These are phyloP conservation scores for Talaromyces borbonicus DNA, from an alignment of 495 filamentous ascomycete species.

Conservation along the genomic window DNA sequence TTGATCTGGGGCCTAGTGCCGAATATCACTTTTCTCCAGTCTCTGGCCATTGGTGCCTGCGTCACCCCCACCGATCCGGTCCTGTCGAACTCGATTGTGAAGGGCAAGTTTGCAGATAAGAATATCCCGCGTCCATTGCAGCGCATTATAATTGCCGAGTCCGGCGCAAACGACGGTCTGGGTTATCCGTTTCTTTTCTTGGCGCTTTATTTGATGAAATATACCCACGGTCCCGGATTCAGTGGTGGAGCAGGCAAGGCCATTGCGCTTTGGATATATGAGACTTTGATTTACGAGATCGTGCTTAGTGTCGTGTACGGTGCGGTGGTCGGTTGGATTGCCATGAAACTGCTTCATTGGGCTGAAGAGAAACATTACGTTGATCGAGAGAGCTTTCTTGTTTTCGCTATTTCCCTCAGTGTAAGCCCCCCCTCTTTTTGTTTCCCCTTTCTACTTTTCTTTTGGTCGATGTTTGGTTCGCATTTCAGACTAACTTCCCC, in stretches of 20 bases:
- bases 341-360: conserved; percentile 73
- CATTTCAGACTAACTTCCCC: conserved; percentile 5
- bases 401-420: conserved; percentile 77
- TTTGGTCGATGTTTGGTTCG: conserved; percentile 2
- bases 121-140: conserved; percentile 76
- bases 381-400: conserved; percentile 82
- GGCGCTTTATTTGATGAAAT: conserved; percentile 74
- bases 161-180: conserved; percentile 87
- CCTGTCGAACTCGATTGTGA: conserved; percentile 81
- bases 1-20: conserved; percentile 75
- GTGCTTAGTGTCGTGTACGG: conserved; percentile 73
- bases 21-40: conserved; percentile 60
- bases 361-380: conserved; percentile 76
- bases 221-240: conserved; percentile 47
- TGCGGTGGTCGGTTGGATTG: conserved; percentile 64
- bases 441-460: conserved; percentile 28
- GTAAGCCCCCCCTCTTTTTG: conserved; percentile 33
- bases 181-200: conserved; percentile 88
- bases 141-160: conserved; percentile 82
- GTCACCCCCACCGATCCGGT: conserved; percentile 91
- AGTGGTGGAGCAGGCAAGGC: conserved; percentile 53
- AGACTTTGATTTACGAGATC: conserved; percentile 81
- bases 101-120: conserved; percentile 87
- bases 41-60: conserved; percentile 70
- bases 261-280: conserved; percentile 74